These are phyloP conservation scores for Talaromyces marneffei DNA, from an alignment of 2,329 filamentous ascomycete genomes.

Conservation along the genomic window DNA sequence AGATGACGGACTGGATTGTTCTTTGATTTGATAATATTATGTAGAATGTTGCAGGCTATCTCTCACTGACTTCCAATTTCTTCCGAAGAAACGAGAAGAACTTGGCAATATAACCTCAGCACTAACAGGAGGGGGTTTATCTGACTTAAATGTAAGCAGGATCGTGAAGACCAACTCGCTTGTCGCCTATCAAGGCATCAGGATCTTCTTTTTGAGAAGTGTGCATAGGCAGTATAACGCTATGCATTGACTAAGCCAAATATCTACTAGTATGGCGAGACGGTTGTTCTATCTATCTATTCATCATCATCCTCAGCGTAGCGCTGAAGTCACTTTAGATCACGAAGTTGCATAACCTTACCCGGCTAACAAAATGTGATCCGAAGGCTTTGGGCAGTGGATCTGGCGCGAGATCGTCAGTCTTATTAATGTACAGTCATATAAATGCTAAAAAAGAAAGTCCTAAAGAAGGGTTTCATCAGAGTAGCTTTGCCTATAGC, in stretches of 20 bases:
- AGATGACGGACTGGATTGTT: not conserved
- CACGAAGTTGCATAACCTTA: not conserved
- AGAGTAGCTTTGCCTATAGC: not conserved
- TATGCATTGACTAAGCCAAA: not conserved
- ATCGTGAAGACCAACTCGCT: not conserved
- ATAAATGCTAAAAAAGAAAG: not conserved
- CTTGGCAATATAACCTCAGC: not conserved
- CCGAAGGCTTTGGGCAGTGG: not conserved
- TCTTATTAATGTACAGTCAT: not conserved
- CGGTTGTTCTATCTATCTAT: not conserved
- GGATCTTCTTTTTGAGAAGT: not conserved
- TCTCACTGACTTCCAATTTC: not conserved
- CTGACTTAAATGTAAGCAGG: not conserved
- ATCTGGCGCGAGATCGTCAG: not conserved
- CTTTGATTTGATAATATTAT: not conserved
- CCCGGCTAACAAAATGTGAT: not conserved
- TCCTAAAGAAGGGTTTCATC: not conserved
- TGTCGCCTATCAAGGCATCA: not conserved
- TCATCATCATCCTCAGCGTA: not conserved
- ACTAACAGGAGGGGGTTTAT: not conserved
- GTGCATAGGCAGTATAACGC: not conserved
- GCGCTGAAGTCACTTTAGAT: not conserved
- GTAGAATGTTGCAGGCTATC: not conserved
- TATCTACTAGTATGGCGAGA: not conserved
- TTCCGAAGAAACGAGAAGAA: not conserved